Conservation (phyloP, 2,329 filamentous ascomycete species). For the Penicillium sp. region DNA sequence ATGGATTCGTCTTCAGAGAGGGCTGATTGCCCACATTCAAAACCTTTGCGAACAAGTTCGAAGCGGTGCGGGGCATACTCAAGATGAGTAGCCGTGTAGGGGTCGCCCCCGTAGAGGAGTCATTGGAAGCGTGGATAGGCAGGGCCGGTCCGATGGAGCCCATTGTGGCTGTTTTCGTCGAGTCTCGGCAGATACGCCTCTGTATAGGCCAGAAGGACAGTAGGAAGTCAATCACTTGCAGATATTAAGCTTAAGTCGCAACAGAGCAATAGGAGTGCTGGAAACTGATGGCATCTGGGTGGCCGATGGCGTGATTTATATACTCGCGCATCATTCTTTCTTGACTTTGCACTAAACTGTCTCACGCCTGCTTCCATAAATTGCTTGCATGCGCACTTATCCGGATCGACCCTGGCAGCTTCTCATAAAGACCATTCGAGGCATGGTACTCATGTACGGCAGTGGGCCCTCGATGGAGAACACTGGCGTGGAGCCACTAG, state of each 20-base stretch:
- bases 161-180: no score
- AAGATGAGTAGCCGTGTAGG: constrained; percentile 10
- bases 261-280: constrained; percentile 6
- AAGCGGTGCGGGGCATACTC: constrained; percentile 16
- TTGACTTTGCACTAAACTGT: no score
- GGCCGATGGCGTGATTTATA: constrained; percentile 12
- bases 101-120: not conserved
- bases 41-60: constrained; percentile 17
- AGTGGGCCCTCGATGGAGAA: no score
- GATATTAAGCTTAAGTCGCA: constrained; percentile 11
- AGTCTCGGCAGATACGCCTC: no score
- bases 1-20: constrained; percentile 8
- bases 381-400: no score
- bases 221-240: not conserved
- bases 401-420: no score
- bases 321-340: no score
- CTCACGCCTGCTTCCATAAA: no score
- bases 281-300: constrained; percentile 4
- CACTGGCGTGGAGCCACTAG: no score
- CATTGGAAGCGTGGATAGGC: not conserved
- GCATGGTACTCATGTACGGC: no score
- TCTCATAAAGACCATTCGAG: no score
- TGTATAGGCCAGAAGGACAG: not conserved
- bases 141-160: not conserved
- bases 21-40: constrained; percentile 15